Percentiles rank a stretch among this genome's conserved stretches.
phyloP scores from a whole-genome alignment of 345 rosid genomes.

The Ceriops decandra region DNA sequence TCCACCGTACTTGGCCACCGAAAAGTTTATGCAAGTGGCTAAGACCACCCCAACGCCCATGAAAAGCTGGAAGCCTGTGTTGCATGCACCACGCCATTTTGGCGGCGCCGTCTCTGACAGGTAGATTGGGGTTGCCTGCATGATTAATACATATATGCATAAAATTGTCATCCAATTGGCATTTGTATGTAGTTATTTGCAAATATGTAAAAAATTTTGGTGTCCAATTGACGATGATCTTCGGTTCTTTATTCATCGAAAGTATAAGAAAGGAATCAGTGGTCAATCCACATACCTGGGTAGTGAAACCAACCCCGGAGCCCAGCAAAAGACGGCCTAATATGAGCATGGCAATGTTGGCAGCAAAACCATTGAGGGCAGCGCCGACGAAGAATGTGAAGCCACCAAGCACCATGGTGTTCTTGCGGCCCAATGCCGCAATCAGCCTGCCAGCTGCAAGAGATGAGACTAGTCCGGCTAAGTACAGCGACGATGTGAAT shows the following conservation, averaged over 20 bases:
- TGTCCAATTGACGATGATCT: too few species aligned
- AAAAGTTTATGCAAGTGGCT: conserved; percentile 57
- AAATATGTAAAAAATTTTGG: background rate
- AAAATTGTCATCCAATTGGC: background rate
- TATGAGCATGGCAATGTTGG: conserved; percentile 63
- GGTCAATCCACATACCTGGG: conserved; percentile 40
- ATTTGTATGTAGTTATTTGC: too few species aligned
- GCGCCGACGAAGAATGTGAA: conserved; percentile 66
- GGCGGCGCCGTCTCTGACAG: conserved; percentile 82
- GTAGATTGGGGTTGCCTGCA: conserved; percentile 77
- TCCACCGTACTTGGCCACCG: conserved; percentile 43
- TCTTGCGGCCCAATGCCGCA: conserved; percentile 49
- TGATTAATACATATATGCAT: conserved; percentile 8
- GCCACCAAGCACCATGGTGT: conserved; percentile 68
- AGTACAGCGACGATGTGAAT: conserved; percentile 72
- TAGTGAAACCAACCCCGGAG: conserved; percentile 89
- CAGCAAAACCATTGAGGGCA: conserved; percentile 68
- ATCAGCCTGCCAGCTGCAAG: conserved; percentile 67
- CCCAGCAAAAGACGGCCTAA: conserved; percentile 79
- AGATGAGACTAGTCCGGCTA: conserved; percentile 64
- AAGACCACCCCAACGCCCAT: conserved; percentile 63
- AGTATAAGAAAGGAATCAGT: background rate
- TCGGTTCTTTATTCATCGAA: background rate
- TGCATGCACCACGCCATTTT: conserved; percentile 84
- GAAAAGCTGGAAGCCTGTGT: conserved; percentile 73